These are phyloP conservation scores for Penicillium aurantiogriseum DNA, from an alignment of 2,329 filamentous ascomycete genomes.

Conservation along the genomic window DNA sequence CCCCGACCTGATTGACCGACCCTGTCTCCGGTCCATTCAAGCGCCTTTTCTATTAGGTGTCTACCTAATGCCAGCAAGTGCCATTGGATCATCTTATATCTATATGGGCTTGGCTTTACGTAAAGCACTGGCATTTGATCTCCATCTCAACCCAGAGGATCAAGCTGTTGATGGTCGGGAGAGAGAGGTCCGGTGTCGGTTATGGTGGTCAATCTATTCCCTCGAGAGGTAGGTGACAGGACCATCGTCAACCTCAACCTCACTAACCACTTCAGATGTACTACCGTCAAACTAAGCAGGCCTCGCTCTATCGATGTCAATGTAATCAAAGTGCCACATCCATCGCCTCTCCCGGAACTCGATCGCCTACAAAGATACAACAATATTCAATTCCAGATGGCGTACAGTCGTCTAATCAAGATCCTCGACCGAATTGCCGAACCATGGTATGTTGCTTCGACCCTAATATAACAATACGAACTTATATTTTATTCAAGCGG, in stretches of 20 bases:
- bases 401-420: conserved; percentile 28
- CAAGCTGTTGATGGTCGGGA: conserved; percentile 41
- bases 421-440: conserved; percentile 34
- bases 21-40: conserved; percentile 35
- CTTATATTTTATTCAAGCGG: neutral
- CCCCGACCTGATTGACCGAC: conserved; percentile 36
- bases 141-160: conserved; percentile 39
- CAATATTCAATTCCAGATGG: conserved; percentile 37
- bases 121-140: conserved; percentile 53
- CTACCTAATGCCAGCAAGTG: conserved; percentile 37
- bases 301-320: conserved; percentile 15
- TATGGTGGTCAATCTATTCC: conserved; percentile 54
- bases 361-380: conserved; percentile 29
- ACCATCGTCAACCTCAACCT: conserved; percentile 25
- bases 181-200: conserved; percentile 48
- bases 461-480: no score
- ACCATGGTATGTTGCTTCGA: conserved; percentile 3
- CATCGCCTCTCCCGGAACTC: conserved; percentile 8
- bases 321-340: conserved; percentile 11
- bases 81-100: conserved; percentile 35
- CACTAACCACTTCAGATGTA: conserved; percentile 25
- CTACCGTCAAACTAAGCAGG: conserved; percentile 17
- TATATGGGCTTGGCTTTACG: conserved; percentile 50
- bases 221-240: conserved; percentile 16
- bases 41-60: conserved; percentile 36